Percentiles rank a stretch among this genome's conserved stretches.
These are phyloP conservation scores for Colletotrichum aenigma DNA, from an alignment of 2,329 filamentous ascomycete species.

Conservation along the genomic window DNA sequence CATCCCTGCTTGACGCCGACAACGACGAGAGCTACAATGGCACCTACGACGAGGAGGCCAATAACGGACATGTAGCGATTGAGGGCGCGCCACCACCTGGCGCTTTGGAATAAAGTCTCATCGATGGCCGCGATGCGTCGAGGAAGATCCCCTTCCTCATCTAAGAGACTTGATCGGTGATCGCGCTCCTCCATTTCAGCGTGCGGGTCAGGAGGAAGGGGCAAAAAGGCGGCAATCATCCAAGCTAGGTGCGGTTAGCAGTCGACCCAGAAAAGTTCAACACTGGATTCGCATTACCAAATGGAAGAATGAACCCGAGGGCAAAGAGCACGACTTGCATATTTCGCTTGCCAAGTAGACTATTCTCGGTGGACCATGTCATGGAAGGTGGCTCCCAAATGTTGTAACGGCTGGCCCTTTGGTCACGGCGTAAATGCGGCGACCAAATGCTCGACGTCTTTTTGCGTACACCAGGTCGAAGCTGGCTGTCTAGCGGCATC, in stretches of 20 bases:
- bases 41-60: slow-evolving; percentile 58
- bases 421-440: slow-evolving; percentile 71
- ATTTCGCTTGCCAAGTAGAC: slow-evolving; percentile 70
- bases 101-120: slow-evolving; percentile 54
- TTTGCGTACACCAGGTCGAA: slow-evolving; percentile 41
- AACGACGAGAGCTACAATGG: slow-evolving; percentile 55
- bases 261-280: slow-evolving; percentile 22
- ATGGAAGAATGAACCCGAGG: slow-evolving; percentile 77
- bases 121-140: slow-evolving; percentile 39
- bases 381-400: slow-evolving; percentile 78
- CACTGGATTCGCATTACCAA: slow-evolving; percentile 52
- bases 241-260: slow-evolving; percentile 57
- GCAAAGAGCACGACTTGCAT: slow-evolving; percentile 77
- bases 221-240: slow-evolving; percentile 79
- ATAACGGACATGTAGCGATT: slow-evolving; percentile 64
- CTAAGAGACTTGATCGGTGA: slow-evolving; percentile 43
- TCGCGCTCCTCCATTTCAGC: slow-evolving; percentile 55
- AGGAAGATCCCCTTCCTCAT: slow-evolving; percentile 38
- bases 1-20: slow-evolving; percentile 57
- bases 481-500: slow-evolving; percentile 24
- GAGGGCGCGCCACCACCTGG: slow-evolving; percentile 63
- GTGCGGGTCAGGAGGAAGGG: slow-evolving; percentile 65
- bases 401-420: slow-evolving; percentile 60
- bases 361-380: slow-evolving; percentile 65
- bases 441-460: slow-evolving; percentile 72